Evolutionary conservation across 352 stramenopile genomes (phyloP), one percentile per base, ranked within the genome.

Genomic region (Phytophthora quininea): DNA sequence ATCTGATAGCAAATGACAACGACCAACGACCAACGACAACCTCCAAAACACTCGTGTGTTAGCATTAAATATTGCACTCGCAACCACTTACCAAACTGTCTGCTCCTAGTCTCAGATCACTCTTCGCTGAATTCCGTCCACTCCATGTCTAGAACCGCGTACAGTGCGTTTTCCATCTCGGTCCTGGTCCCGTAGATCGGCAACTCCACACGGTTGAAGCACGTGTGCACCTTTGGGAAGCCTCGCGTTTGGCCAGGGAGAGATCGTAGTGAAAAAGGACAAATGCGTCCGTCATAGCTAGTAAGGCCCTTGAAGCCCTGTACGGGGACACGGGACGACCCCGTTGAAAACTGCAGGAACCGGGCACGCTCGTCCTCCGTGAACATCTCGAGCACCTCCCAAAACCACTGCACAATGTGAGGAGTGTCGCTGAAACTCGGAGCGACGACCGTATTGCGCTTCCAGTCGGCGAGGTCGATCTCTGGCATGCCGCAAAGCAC

Each of bases 61-160:
- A 62, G 29, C 38, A 49, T 72, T 73, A 73, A 76, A 73, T 73
- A 73, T 55, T 69, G 55, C 58, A 70, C 54, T 57, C 48, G 32
- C 31, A 49, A 40, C 40, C 54, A 59, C 33, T 51, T 37, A 31
- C 35, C 30, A 55, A 37, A 7, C 32, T 42, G 32, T 40, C 49
- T 11, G 40, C 12, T 30, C 35, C 38, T 53, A 53, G 24, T 35
- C 19, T 31, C 27, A 11, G 1, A 46, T 79, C 61, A 95, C 65
- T 93, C 83, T 27, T 93, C 84, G 46, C 75, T 92, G 69, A 99
- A 99, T 62, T 98, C 96, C 24, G 93, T 98, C 57, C 94, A 83
- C 62, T 98, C 95, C 95, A 99, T 98, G 42, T 97, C 92, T 19
- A 99, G 92, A 15, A 98, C 92, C 54, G 98, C 85, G 53, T 92